These are phyloP conservation scores for Teratosphaeria gauchensis DNA, from an alignment of 2,329 filamentous ascomycete genomes.

Conservation along the genomic window DNA sequence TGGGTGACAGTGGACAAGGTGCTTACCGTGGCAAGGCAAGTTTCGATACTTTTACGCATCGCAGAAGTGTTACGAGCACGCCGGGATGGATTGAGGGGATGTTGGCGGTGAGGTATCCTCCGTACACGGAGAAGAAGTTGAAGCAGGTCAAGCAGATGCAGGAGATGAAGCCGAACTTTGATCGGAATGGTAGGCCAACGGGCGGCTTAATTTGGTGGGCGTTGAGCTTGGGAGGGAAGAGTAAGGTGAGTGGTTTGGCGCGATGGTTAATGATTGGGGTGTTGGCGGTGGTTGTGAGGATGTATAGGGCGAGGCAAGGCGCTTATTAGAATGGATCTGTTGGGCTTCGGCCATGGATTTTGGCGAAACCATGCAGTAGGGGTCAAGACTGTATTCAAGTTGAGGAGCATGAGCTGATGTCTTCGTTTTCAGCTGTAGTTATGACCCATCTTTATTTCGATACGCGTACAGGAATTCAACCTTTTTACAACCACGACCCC, in stretches of 20 bases:
- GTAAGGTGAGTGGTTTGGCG: slow-evolving; percentile 14
- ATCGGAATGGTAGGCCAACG: slow-evolving; percentile 41
- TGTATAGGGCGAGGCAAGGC: neutral
- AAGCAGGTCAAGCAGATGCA: slow-evolving; percentile 42
- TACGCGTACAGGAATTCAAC: no score
- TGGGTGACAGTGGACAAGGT: slow-evolving; percentile 69
- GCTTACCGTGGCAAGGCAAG: slow-evolving; percentile 68
- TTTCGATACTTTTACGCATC: slow-evolving; percentile 60
- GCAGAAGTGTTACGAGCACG: slow-evolving; percentile 50
- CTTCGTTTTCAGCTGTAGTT: no score
- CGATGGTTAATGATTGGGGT: slow-evolving; percentile 20
- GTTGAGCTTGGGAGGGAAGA: slow-evolving; percentile 22
- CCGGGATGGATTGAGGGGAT: slow-evolving; percentile 59
- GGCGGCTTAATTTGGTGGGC: slow-evolving; percentile 23
- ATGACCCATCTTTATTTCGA: no score
- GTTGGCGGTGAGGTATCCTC: slow-evolving; percentile 57
- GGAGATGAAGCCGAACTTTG: slow-evolving; percentile 49
- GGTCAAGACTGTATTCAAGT: neutral
- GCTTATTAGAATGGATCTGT: neutral
- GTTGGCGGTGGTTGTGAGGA: slow-evolving; percentile 3
- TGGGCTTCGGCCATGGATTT: neutral
- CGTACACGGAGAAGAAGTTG: slow-evolving; percentile 46
- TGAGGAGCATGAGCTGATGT: no score
- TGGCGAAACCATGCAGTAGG: neutral
- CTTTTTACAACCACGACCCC: no score